Conservation (phyloP, 805 yeast species). For the Alloascoidea hylecoeti region DNA sequence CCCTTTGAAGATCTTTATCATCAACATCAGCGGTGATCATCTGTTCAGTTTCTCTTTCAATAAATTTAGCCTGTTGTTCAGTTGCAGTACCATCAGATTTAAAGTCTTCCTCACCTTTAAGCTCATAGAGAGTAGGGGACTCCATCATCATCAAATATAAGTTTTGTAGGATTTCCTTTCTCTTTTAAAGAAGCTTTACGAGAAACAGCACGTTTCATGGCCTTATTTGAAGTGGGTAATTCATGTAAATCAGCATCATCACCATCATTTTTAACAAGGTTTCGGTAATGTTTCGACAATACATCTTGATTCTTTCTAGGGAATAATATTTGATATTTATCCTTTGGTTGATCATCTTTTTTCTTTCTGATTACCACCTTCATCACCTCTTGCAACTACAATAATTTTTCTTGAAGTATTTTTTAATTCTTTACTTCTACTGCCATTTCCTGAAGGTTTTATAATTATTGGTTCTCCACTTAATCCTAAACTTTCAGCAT, state of each 20-base stretch:
- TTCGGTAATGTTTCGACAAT: conserved; percentile 75
- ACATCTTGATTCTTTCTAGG: conserved; percentile 90
- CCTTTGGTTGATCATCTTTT: conserved; percentile 33
- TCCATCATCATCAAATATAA: conserved; percentile 91
- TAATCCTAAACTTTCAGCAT: conserved; percentile 78
- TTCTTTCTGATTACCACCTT: conserved; percentile 35
- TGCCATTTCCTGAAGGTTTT: conserved; percentile 48
- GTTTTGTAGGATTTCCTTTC: conserved; percentile 60
- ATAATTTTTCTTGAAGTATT: conserved; percentile 65
- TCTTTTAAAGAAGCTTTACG: conserved; percentile 56
- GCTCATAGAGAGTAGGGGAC: conserved; percentile 85
- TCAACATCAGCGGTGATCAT: conserved; percentile 63
- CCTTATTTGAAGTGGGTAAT: conserved; percentile 67
- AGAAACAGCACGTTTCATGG: conserved; percentile 73
- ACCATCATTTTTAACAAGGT: conserved; percentile 24
- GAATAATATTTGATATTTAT: conserved; percentile 86
- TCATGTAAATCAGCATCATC: conserved; percentile 41
- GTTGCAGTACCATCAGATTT: conserved; percentile 52
- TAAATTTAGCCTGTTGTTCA: conserved; percentile 52
- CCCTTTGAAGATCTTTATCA: conserved; percentile 67
- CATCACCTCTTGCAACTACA: conserved; percentile 30
- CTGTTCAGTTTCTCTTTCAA: conserved; percentile 46
- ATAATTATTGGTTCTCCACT: conserved; percentile 95
- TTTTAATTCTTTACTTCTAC: conserved; percentile 49
- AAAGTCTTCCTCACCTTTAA: conserved; percentile 85